Evolutionary conservation across 2,329 filamentous ascomycete species (phyloP).

Genomic region (Penicillium crustosum): DNA sequence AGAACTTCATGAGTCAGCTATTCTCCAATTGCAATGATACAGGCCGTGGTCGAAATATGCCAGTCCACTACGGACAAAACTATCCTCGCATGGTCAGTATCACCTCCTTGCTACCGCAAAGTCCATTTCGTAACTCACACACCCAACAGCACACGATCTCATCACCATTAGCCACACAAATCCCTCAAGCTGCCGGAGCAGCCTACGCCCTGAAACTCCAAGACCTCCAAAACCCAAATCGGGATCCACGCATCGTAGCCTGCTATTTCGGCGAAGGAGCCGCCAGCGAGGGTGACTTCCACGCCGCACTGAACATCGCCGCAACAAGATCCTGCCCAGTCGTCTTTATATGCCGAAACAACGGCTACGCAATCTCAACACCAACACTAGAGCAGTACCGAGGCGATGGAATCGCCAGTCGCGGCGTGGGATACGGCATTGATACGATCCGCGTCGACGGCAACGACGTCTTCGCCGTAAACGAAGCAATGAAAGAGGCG

Average conservation of each 20-base stretch:
- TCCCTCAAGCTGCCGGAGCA: constrained; percentile 82
- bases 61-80: constrained; percentile 87
- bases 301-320: constrained; percentile 86
- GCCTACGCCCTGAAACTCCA: constrained; percentile 87
- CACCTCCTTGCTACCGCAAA: not conserved
- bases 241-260: constrained; percentile 67
- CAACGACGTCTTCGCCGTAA: constrained; percentile 90
- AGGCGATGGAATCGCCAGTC: constrained; percentile 84
- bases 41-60: constrained; percentile 90
- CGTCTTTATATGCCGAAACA: constrained; percentile 89
- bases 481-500: constrained; percentile 75
- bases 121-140: not conserved
- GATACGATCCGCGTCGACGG: constrained; percentile 89
- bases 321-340: constrained; percentile 85
- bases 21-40: constrained; percentile 82
- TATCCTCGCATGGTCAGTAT: constrained; percentile 74
- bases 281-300: constrained; percentile 88
- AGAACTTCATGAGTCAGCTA: constrained; percentile 92
- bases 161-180: constrained; percentile 81
- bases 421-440: constrained; percentile 88
- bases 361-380: constrained; percentile 87
- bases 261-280: constrained; percentile 92
- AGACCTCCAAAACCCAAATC: constrained; percentile 67
- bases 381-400: constrained; percentile 88
- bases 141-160: constrained; percentile 80